Evolutionary conservation across 306 rosid genomes (phyloP), one percentile per base, ranked within the genome.

Genomic region (Begonia loranthoides): DNA sequence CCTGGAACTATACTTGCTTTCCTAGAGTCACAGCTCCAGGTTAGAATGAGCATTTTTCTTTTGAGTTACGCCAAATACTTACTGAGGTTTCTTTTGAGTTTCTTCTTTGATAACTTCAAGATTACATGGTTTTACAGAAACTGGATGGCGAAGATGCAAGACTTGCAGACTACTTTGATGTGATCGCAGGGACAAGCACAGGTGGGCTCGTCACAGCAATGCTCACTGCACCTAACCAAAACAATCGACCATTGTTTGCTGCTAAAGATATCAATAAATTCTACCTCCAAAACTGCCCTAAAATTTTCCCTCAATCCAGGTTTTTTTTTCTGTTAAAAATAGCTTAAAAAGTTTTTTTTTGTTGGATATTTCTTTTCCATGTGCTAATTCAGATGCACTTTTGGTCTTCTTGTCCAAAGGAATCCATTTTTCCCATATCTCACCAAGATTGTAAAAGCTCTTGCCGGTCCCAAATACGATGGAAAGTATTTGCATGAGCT

Each of bases 141-240:
- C 41, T 74, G 45, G 94, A 77, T 10, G 94, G 94, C 1, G 76
- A 79, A 13, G 75, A 67, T 12, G 84, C 87, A 49, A 76, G 87
- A 33, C 66, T 82, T 3, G 80, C 83, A n/a, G 93, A 82, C 51
- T 82, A 82, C 46, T 82, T 82, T 17, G 92, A 82, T 36, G 76
- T 82, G 28, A 73, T 82, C 36, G 56, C 87, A 5, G 92, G 87
- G 59, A 82, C 92, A 44, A 82, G 86, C 59, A 82, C 93, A 0
- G 87, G 93, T 2, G 84, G 93, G 1, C 76, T 79, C 13, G 70
- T 83, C 44, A 73, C 87, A 0, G 68, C 87, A 51, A 83, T 83
- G 87, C 21, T 83, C 34, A 57, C 59, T 3, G 67, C 87, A 36
- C 94, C 94, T 3, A 52, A 79, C 43, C 59, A 65, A 22, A 17